Base-by-base conservation (phyloP, 441 rosid genomes). In the Gossypium trilobum region DNA sequence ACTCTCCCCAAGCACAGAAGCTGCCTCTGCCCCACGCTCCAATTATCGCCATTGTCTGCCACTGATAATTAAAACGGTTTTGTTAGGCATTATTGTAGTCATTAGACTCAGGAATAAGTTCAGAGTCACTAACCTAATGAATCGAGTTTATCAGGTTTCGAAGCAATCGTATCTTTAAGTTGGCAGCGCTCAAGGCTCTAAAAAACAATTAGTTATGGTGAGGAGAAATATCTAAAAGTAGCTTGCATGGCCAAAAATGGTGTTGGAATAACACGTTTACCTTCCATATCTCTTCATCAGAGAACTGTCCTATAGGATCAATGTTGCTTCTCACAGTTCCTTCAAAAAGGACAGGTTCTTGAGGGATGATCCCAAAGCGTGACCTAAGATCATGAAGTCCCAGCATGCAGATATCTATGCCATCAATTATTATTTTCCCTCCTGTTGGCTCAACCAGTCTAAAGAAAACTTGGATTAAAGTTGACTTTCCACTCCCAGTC, bases 1-100 rank as follows among this genome's bases (percentile, higher is more conserved):
- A 90, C 97, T 73, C 99, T 87, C 17, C 94, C 99, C 59, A 91
- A 75, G 78, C 97, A 95, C 0, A 92, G 87, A 64, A 92, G 91
- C 75, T 95, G 99, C 75, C 94, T 89, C 74, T 94, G 97, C 9
- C 97, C 99, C 73, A 94, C 97, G 58, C 99, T 94, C 99, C 99
- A 94, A 33, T 94, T 95, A 56, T 95, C 97, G 0, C 99, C 97
- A 72, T 75, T 86, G 74, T 95, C 99, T 1, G 73, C 88, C 83
- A 95, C 99, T 94, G 68, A 14, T 11, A 75, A 57, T 20, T 70
- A 19, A 20, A 70, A 33, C 10, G 5, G 5, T 56, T 11, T 29
- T 71, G 23, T 27, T 11, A 72, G 61, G 58, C 67, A 57, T 31
- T 20, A n/a, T 33, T 36, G 20, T 29, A 5, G 13, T 23, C 22